Evolutionary conservation across 495 filamentous ascomycete species (phyloP).

Genomic region (Annulohypoxylon maeteangense): DNA sequence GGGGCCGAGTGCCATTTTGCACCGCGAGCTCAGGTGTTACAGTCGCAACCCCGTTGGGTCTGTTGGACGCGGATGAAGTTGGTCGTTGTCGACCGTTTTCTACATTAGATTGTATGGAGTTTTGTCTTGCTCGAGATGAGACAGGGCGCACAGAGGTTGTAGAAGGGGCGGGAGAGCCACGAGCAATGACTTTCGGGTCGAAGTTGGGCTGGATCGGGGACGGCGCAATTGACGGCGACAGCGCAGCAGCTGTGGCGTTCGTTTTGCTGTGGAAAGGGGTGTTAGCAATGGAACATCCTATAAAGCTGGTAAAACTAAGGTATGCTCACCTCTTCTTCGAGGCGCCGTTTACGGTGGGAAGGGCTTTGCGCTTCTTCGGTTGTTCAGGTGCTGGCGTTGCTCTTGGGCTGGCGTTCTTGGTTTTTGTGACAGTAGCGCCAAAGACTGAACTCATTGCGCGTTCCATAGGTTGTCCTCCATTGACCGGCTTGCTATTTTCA

Average conservation of each 20-base stretch:
- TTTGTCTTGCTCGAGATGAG: slow-evolving; percentile 75
- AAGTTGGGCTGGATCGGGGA: slow-evolving; percentile 77
- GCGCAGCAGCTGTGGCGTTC: slow-evolving; percentile 43
- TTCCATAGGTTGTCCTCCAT: slow-evolving; percentile 70
- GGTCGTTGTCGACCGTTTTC: slow-evolving; percentile 67
- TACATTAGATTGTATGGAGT: slow-evolving; percentile 64
- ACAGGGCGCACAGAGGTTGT: slow-evolving; percentile 62
- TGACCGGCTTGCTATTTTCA: slow-evolving; percentile 67
- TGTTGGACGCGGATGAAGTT: slow-evolving; percentile 69
- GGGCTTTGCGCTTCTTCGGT: slow-evolving; percentile 73
- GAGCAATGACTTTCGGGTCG: slow-evolving; percentile 53
- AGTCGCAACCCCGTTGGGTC: slow-evolving; percentile 48
- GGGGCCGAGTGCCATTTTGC: slow-evolving; percentile 40
- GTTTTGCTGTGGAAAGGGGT: slow-evolving; percentile 40
- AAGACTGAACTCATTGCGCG: slow-evolving; percentile 73
- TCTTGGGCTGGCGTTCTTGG: slow-evolving; percentile 66
- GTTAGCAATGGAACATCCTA: slow-evolving; percentile 24
- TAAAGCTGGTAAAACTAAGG: not conserved
- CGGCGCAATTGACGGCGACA: slow-evolving; percentile 75
- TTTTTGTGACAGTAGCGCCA: slow-evolving; percentile 60
- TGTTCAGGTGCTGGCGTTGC: slow-evolving; percentile 71
- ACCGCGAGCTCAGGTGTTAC: slow-evolving; percentile 51
- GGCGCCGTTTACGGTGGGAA: slow-evolving; percentile 68
- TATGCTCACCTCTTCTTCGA: slow-evolving; percentile 76
- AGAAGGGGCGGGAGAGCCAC: slow-evolving; percentile 56